A percentile compares a stretch with the other conserved stretches of the same genome.
These are phyloP conservation scores for Sugiyamaella japonica DNA, from an alignment of 1,139 yeast species.

Conservation along the genomic window DNA sequence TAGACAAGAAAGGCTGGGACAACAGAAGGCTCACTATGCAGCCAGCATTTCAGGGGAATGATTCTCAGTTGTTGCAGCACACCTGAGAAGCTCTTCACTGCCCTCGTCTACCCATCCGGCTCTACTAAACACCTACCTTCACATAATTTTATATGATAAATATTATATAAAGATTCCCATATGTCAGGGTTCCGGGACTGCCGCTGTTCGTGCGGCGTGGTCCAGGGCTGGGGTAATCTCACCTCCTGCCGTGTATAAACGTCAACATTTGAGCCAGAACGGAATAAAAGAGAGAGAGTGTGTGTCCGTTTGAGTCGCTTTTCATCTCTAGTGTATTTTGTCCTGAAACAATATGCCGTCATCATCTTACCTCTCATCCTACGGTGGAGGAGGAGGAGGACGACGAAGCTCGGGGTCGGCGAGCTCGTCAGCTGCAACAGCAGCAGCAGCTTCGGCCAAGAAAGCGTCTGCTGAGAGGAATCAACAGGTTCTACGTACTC, in stretches of 20 bases:
- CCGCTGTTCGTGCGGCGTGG: neutral
- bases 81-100: no score
- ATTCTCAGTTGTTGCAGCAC: no score
- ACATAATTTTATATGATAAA: no score
- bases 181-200: neutral
- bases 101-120: no score
- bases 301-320: neutral
- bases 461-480: constrained; percentile 35
- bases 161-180: no score
- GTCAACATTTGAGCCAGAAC: neutral
- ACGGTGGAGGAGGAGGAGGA: constrained; percentile 11
- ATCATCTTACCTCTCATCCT: constrained; percentile 20
- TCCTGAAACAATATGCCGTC: constrained; percentile 15
- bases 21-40: no score
- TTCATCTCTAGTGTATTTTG: no score
- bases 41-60: no score
- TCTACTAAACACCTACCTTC: no score
- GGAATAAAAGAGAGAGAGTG: neutral
- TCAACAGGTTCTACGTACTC: constrained; percentile 67
- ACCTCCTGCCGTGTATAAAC: neutral
- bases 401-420: constrained; percentile 9
- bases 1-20: no score
- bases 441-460: constrained; percentile 12
- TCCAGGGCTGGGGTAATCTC: constrained; percentile 1
- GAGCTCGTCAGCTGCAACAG: constrained; percentile 6